A percentile compares a stretch with the other conserved stretches of the same genome.
Conservation (phyloP, 805 yeast genomes). For the Candida schatavii region DNA sequence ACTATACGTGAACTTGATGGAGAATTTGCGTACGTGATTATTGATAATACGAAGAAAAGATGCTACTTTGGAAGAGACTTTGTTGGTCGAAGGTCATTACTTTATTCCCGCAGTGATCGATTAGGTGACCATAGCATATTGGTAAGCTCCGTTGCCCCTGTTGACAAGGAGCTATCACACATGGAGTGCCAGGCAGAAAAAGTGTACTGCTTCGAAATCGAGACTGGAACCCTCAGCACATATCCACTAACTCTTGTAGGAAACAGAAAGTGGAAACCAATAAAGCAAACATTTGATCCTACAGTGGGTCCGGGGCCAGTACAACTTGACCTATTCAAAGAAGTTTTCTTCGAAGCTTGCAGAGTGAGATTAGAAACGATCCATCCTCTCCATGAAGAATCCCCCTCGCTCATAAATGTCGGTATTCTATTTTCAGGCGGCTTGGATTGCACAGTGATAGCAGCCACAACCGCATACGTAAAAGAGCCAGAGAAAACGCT, state of each 20-base stretch:
- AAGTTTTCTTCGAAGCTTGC: slow-evolving; percentile 38
- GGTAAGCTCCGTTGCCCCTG: slow-evolving; percentile 29
- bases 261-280: not conserved
- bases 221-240: not conserved
- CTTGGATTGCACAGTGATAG: slow-evolving; percentile 82
- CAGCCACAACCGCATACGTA: slow-evolving; percentile 43
- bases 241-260: not conserved
- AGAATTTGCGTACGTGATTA: slow-evolving; percentile 71
- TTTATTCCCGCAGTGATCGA: slow-evolving; percentile 29
- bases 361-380: slow-evolving; percentile 55
- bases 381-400: slow-evolving; percentile 49
- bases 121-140: slow-evolving; percentile 31
- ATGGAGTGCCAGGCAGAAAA: slow-evolving; percentile 55
- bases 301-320: slow-evolving; percentile 15
- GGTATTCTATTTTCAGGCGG: slow-evolving; percentile 92
- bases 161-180: not conserved
- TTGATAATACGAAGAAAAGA: slow-evolving; percentile 36
- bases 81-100: slow-evolving; percentile 77
- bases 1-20: slow-evolving; percentile 58
- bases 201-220: slow-evolving; percentile 43
- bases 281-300: slow-evolving; percentile 4
- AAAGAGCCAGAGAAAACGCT: slow-evolving; percentile 3
- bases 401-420: slow-evolving; percentile 27
- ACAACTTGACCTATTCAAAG: slow-evolving; percentile 17
- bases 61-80: slow-evolving; percentile 82